These are phyloP conservation scores for Aspergillus tubingensis DNA, from an alignment of 2,329 filamentous ascomycete species.

Conservation along the genomic window DNA sequence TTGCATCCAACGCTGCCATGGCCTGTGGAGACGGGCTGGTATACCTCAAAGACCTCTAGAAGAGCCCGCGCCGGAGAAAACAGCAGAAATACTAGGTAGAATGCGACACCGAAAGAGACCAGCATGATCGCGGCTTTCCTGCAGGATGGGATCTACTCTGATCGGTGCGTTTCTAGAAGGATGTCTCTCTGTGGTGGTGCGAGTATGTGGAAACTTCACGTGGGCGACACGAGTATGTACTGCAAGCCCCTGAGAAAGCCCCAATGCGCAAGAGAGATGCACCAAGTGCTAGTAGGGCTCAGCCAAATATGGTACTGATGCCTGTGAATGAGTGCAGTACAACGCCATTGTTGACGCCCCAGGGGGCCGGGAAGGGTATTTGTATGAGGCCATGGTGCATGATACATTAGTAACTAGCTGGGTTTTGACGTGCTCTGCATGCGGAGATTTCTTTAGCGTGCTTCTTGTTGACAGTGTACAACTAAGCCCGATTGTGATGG, in stretches of 20 bases:
- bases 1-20: constrained; percentile 24
- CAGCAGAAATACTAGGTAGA: constrained; percentile 8
- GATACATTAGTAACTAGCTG: background rate
- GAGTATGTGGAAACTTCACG: background rate
- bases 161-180: background rate
- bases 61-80: constrained; percentile 20
- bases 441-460: background rate
- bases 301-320: background rate
- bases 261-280: background rate
- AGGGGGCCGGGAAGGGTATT: background rate
- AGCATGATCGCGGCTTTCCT: constrained; percentile 3
- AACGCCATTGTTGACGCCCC: background rate
- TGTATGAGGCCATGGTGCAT: background rate
- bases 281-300: background rate
- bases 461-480: background rate
- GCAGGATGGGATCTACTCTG: background rate
- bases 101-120: background rate
- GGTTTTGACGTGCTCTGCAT: background rate
- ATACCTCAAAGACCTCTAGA: constrained; percentile 69
- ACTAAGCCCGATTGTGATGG: background rate
- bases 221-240: background rate
- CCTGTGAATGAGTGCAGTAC: background rate
- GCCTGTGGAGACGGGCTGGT: constrained; percentile 60
- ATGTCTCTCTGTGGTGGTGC: background rate
- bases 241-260: background rate